Evolutionary conservation across 208 protist genomes (phyloP).

Genomic region (Trypanosoma mega): DNA sequence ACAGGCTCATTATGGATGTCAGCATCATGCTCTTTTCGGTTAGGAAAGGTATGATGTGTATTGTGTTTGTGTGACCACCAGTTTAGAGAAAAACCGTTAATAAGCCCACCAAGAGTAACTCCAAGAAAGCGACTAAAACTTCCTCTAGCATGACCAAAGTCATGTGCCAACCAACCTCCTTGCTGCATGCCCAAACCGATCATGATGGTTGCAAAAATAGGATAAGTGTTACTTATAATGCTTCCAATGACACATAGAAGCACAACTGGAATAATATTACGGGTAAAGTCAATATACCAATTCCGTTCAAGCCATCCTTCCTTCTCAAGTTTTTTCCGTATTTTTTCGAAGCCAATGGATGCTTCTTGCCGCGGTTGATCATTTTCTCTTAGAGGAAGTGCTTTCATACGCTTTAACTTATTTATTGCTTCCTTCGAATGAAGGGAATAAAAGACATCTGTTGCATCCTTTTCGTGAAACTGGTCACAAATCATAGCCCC

Average conservation of each 20-base stretch:
- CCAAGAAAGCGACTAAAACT: slow-evolving; percentile 50
- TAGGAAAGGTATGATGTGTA: slow-evolving; percentile 79
- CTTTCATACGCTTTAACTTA: slow-evolving; percentile 80
- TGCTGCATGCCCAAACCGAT: slow-evolving; percentile 82
- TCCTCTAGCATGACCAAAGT: slow-evolving; percentile 61
- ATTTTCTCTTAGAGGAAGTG: slow-evolving; percentile 57
- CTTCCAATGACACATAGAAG: slow-evolving; percentile 56
- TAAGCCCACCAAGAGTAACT: slow-evolving; percentile 40
- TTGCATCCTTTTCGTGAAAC: slow-evolving; percentile 75
- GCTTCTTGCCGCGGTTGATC: slow-evolving; percentile 55
- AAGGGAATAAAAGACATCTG: slow-evolving; percentile 77
- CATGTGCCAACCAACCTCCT: slow-evolving; percentile 75
- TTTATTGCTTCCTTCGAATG: slow-evolving; percentile 75
- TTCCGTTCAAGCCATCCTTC: slow-evolving; percentile 66
- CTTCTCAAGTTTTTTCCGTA: slow-evolving; percentile 52
- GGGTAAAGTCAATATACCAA: slow-evolving; percentile 67
- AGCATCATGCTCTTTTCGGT: slow-evolving; percentile 64
- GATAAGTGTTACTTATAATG: slow-evolving; percentile 49
- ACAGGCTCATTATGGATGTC: slow-evolving; percentile 84
- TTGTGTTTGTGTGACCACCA: slow-evolving; percentile 88
- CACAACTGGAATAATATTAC: slow-evolving; percentile 65
- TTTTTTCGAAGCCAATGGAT: slow-evolving; percentile 60
- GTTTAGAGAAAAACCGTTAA: slow-evolving; percentile 64
- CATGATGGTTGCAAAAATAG: slow-evolving; percentile 52
- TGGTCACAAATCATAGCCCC: slow-evolving; percentile 70